Base-by-base conservation (phyloP, 305 asterid species). In the Rubia peregrina region DNA sequence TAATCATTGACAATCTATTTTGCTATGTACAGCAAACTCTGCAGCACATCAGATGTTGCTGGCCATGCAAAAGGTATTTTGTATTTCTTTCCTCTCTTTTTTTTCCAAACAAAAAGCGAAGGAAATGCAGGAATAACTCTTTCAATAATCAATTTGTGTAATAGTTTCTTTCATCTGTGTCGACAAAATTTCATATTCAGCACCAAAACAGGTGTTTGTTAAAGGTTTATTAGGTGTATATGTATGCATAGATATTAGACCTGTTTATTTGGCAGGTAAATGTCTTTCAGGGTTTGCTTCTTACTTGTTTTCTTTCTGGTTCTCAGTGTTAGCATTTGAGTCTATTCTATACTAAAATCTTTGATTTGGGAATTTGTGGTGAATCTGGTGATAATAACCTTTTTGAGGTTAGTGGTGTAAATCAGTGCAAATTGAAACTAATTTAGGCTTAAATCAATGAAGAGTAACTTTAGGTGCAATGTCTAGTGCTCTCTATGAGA, bases 21-120 rank as follows among this genome's bases (percentile, higher is more conserved):
- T 77, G 59, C 75, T 77, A 65, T 78, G 17, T 80, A 79, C 92
- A 92, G 98, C 83, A 80, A 83, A 69, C 83, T 73, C 57, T 72
- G 84, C 77, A 83, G 78, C 74, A 75, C 75, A 71, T 79, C 79
- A 61, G 75, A 67, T 68, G 74, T 64, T 65, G 70, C 75, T 41
- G 69, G 72, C 72, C 81, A 73, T 76, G 72, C 63, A 68, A 82
- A 80, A 80, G 96, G 96, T 91, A 73, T 44, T 78, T 16, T 38
- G 41, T 41, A 38, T 14, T 38, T 55, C 22, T 44, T 56, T 38
- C 22, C 56, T 48, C 46, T 1, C 59, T 22, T 44, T 43, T 19
- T 33, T 61, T 48, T 44, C 16, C 49, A 55, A 2, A 41, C 10
- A 11, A 30, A 48, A 17, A 19, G 1, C 44, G 14, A 10, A 16